phyloP scores from a whole-genome alignment of 495 filamentous ascomycete species.

The Cercophora sp. region DNA sequence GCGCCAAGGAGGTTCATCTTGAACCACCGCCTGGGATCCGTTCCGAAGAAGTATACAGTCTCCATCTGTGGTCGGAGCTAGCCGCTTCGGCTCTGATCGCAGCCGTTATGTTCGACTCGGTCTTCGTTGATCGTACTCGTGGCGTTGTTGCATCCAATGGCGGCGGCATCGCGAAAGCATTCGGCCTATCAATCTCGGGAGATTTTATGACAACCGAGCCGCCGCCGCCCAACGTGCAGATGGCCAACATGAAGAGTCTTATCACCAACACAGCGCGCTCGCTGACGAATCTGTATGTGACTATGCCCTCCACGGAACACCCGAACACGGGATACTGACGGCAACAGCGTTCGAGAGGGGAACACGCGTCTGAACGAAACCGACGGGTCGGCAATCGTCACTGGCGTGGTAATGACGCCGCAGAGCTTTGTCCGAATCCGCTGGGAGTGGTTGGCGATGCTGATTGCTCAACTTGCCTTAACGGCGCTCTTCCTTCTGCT shows the following conservation, averaged over 20 bases:
- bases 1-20: slow-evolving; percentile 1
- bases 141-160: slow-evolving; percentile 11
- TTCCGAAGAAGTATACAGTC: not conserved
- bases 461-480: slow-evolving; percentile 12
- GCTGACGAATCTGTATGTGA: slow-evolving; percentile 14
- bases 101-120: slow-evolving; percentile 12
- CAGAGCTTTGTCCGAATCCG: slow-evolving; percentile 15
- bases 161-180: slow-evolving; percentile 11
- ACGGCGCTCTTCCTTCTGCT: slow-evolving; percentile 8
- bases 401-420: slow-evolving; percentile 9
- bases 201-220: slow-evolving; percentile 8
- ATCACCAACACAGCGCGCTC: slow-evolving; percentile 7
- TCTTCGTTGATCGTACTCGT: slow-evolving; percentile 11
- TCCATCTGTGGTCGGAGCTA: slow-evolving; percentile 16
- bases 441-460: slow-evolving; percentile 19
- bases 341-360: slow-evolving; percentile 1
- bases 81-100: slow-evolving; percentile 7
- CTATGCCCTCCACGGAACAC: not conserved
- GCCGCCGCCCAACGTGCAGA: slow-evolving; percentile 10
- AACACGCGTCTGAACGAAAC: not conserved
- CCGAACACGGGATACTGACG: not conserved
- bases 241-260: slow-evolving; percentile 2
- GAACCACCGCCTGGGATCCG: slow-evolving; percentile 3
- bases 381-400: not conserved
- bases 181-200: slow-evolving; percentile 9